These are phyloP conservation scores for Spongispora temasekensis DNA, from an alignment of 1,284 basidiomycete genomes.

Conservation along the genomic window DNA sequence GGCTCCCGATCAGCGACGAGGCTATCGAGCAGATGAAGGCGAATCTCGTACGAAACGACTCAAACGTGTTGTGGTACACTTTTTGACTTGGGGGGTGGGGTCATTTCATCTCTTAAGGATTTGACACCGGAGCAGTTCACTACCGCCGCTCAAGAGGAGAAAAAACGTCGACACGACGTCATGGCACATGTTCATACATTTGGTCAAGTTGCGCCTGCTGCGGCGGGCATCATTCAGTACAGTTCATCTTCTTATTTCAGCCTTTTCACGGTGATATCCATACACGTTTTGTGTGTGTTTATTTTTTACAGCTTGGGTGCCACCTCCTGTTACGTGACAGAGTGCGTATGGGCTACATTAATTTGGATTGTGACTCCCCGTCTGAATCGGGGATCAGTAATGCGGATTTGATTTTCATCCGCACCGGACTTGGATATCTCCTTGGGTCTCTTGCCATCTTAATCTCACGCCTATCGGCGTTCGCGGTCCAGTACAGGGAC, in stretches of 20 bases:
- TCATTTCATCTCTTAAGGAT: constrained; percentile 56
- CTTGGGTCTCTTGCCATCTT: constrained; percentile 87
- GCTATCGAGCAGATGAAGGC: constrained; percentile 94
- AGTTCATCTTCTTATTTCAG: constrained; percentile 16
- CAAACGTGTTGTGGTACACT: not conserved
- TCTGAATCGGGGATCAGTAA: constrained; percentile 57
- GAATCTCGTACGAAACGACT: constrained; percentile 66
- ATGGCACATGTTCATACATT: constrained; percentile 99
- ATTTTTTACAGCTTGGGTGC: constrained; percentile 74
- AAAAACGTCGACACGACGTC: constrained; percentile 97
- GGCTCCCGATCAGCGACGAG: constrained; percentile 85
- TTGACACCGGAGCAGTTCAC: constrained; percentile 91
- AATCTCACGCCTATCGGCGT: constrained; percentile 84
- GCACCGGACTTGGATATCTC: constrained; percentile 83
- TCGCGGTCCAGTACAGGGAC: constrained; percentile 73
- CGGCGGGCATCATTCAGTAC: constrained; percentile 96
- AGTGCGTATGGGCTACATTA: constrained; percentile 54
- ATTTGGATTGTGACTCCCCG: constrained; percentile 7
- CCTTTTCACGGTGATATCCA: constrained; percentile 10
- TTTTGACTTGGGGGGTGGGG: constrained; percentile 6
- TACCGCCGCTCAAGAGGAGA: constrained; percentile 92
- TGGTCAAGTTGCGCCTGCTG: constrained; percentile 90
- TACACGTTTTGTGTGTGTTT: constrained; percentile 6
- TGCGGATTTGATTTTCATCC: constrained; percentile 96
- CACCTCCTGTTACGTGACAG: constrained; percentile 98